Percentiles rank a stretch among this genome's conserved stretches.
Evolutionary conservation across 768 basidiomycete species (phyloP).

Genomic region (Harrya chromipes): DNA sequence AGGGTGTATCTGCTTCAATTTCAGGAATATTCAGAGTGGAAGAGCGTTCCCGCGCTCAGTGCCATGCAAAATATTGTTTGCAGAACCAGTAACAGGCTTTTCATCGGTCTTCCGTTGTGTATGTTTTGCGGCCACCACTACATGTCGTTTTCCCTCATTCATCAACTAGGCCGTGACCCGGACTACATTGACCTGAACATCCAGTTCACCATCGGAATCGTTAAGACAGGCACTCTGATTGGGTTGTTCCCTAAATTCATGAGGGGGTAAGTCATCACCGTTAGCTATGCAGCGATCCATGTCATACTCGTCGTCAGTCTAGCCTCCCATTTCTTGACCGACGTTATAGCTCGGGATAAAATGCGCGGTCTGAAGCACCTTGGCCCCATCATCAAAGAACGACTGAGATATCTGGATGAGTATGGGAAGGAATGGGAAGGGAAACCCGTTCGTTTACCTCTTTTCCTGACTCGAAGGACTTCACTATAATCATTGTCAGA

Average conservation of each 20-base stretch:
- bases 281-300: too few relatives aligned
- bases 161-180: conserved; percentile 7
- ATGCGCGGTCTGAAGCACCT: conserved; percentile 14
- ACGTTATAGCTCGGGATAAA: neutral
- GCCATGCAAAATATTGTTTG: conserved; percentile 2
- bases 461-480: too few relatives aligned
- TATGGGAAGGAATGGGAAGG: conserved; percentile 26
- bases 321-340: conserved; percentile 10
- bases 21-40: conserved; percentile 9
- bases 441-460: conserved; percentile 12
- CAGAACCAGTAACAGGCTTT: conserved; percentile 6
- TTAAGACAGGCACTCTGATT: too few relatives aligned
- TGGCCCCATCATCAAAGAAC: conserved; percentile 30
- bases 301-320: conserved; percentile 6
- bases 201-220: too few relatives aligned
- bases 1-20: neutral
- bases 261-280: too few relatives aligned
- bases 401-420: conserved; percentile 19
- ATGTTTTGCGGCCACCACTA: neutral
- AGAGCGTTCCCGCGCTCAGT: conserved; percentile 1
- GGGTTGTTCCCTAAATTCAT: too few relatives aligned
- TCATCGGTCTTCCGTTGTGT: conserved; percentile 19
- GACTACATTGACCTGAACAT: conserved; percentile 31
- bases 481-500: conserved; percentile 13
- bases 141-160: neutral